Evolutionary conservation across 495 filamentous ascomycete species (phyloP).

Genomic region (Baudoinia panamericana): DNA sequence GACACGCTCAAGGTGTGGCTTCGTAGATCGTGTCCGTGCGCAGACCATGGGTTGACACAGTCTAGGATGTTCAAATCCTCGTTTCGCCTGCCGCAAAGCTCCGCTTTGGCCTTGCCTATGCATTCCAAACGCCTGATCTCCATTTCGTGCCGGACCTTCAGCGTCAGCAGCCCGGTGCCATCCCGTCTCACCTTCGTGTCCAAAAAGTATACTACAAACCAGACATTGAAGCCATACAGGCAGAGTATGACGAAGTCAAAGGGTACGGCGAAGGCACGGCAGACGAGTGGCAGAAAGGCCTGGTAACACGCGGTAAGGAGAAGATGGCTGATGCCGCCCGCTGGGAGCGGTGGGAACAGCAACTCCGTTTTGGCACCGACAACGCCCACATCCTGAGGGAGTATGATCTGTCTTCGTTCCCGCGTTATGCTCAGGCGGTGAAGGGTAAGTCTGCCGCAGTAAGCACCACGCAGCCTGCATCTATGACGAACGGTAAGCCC

Average conservation of each 20-base stretch:
- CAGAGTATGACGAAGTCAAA: constrained; percentile 44
- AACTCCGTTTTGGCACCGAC: constrained; percentile 17
- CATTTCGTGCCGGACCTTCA: constrained; percentile 42
- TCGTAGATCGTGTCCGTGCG: neutral
- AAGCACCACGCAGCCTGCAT: constrained; percentile 1
- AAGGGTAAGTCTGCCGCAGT: constrained; percentile 11
- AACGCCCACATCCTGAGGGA: constrained; percentile 12
- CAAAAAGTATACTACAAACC: constrained; percentile 48
- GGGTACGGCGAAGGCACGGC: constrained; percentile 45
- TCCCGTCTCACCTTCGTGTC: constrained; percentile 37
- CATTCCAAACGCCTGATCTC: constrained; percentile 44
- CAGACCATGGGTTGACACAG: constrained; percentile 3
- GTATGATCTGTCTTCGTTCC: constrained; percentile 17
- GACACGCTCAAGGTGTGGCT: constrained; percentile 45
- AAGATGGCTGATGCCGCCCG: constrained; percentile 42
- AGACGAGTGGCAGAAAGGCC: constrained; percentile 64
- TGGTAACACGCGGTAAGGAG: constrained; percentile 46
- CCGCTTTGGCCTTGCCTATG: constrained; percentile 49
- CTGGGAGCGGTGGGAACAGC: constrained; percentile 57
- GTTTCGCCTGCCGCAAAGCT: constrained; percentile 44
- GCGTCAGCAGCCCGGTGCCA: constrained; percentile 33
- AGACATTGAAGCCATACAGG: constrained; percentile 42
- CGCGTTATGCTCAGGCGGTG: neutral
- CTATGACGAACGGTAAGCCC: constrained; percentile 11
- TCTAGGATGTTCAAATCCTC: constrained; percentile 52